Conservation (phyloP, 2,329 filamentous ascomycete genomes). For the Monosporascus sp. region DNA sequence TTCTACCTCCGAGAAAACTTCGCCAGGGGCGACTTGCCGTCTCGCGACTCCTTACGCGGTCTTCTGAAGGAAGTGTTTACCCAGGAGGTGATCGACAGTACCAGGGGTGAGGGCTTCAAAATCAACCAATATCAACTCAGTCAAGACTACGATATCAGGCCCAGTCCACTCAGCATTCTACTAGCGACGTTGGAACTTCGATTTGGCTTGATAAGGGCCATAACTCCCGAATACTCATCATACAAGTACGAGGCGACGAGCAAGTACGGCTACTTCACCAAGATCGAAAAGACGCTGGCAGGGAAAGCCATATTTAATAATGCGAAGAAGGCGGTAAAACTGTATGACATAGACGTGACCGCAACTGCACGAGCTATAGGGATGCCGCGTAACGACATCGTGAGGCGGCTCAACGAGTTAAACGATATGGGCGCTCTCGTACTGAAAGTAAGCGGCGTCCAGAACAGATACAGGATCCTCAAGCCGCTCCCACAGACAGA, state of each 20-base stretch:
- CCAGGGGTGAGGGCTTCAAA: slow-evolving; percentile 39
- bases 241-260: slow-evolving; percentile 44
- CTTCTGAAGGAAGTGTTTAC: slow-evolving; percentile 50
- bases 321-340: slow-evolving; percentile 37
- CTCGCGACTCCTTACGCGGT: slow-evolving; percentile 38
- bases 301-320: slow-evolving; percentile 38
- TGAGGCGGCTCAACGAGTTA: slow-evolving; percentile 51
- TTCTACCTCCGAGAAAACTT: slow-evolving; percentile 56
- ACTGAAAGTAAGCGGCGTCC: slow-evolving; percentile 46
- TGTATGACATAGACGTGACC: slow-evolving; percentile 45
- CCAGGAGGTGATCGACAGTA: slow-evolving; percentile 22
- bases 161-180: slow-evolving; percentile 44
- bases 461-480: slow-evolving; percentile 49
- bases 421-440: slow-evolving; percentile 44
- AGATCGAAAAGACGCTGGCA: slow-evolving; percentile 34
- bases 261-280: slow-evolving; percentile 25
- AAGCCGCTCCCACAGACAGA: slow-evolving; percentile 38
- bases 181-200: slow-evolving; percentile 57
- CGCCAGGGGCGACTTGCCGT: slow-evolving; percentile 54
- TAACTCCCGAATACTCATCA: slow-evolving; percentile 50
- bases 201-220: slow-evolving; percentile 50
- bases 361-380: slow-evolving; percentile 24
- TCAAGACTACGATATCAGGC: slow-evolving; percentile 48
- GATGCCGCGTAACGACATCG: slow-evolving; percentile 39
- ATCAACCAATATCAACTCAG: slow-evolving; percentile 39